Evolutionary conservation across 495 filamentous ascomycete genomes (phyloP), one percentile per base, ranked within the genome.

Genomic region (Neurospora sp.): DNA sequence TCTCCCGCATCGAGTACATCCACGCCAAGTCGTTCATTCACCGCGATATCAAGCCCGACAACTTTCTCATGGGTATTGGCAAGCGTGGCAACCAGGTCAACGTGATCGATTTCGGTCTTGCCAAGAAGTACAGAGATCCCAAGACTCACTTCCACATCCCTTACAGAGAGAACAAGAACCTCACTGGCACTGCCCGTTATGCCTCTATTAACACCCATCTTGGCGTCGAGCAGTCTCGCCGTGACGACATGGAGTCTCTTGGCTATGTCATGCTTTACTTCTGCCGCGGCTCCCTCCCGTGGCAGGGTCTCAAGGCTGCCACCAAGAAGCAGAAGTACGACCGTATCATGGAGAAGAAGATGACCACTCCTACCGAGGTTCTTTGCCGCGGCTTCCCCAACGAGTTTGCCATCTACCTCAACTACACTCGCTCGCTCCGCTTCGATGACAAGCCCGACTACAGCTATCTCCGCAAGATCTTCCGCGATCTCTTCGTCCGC

Each of bases 241-340:
- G 96, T 86, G 96, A 99, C 79, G 96, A 99, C 78, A 99, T 99
- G 96, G 96, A 99, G 83, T 99, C 96, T 43, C 89, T 99, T 45
- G 96, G 96, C 78, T 99, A 99, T 77, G 96, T 99, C 74, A 99
- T 99, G 96, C 90, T 99, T 69, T 99, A 99, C 87, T 99, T 99
- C 87, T 98, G 96, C 89, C 96, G 96, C 81, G 96, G 96, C 69
- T 97, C 94, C 72, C 94, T 99, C 70, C 96, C 96, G 73, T 99
- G 96, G 96, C 96, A 99, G 86, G 96, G 96, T 45, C 88, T 99
- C 69, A 99, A 99, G 90, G 96, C 96, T 87, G 96, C 96, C 77
- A 99, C 96, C 71, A 98, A 99, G 90, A 98, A 99, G 91, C 96
- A 99, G 87, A 99, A 98, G 85, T 98, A 99, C 80, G 96, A 99